Percentiles rank a stretch among this genome's conserved stretches.
Evolutionary conservation across 345 rosid species (phyloP).

Genomic region (Carallia pectinifolia): DNA sequence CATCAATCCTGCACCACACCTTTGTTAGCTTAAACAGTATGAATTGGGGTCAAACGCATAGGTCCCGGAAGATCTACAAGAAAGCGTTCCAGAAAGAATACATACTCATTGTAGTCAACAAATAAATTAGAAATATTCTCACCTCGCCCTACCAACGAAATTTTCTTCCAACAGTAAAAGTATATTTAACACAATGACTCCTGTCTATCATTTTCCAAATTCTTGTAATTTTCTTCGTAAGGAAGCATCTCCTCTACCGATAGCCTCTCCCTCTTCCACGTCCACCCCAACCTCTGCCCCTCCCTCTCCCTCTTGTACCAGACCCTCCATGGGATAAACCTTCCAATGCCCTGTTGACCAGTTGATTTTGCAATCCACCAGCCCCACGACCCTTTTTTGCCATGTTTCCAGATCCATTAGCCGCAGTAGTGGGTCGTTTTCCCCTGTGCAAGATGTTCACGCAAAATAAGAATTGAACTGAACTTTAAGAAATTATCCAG

Average conservation of each 20-base stretch:
- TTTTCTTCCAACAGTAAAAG: background rate
- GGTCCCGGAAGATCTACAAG: too few relatives aligned
- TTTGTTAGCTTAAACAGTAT: too few relatives aligned
- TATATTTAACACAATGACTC: constrained; percentile 4
- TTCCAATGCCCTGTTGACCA: constrained; percentile 83
- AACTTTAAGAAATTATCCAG: background rate
- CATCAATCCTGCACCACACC: too few relatives aligned
- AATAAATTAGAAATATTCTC: background rate
- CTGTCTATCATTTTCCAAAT: background rate
- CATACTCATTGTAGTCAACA: too few relatives aligned
- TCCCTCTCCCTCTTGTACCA: constrained; percentile 38
- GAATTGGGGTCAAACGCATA: too few relatives aligned
- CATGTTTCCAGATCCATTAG: constrained; percentile 50
- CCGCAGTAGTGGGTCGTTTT: constrained; percentile 66
- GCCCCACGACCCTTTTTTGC: constrained; percentile 74
- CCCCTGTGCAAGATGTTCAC: constrained; percentile 42
- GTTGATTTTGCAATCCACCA: constrained; percentile 69
- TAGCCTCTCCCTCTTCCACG: constrained; percentile 40
- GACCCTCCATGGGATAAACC: constrained; percentile 81
- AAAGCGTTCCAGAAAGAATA: too few relatives aligned
- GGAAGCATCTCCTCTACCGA: constrained; percentile 2
- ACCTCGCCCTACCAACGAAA: constrained; percentile 6
- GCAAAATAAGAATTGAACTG: constrained; percentile 2
- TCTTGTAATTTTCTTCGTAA: background rate
- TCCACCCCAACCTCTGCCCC: constrained; percentile 26